phyloP scores from a whole-genome alignment of 1,284 basidiomycete genomes.

The Leccinum huronense region DNA sequence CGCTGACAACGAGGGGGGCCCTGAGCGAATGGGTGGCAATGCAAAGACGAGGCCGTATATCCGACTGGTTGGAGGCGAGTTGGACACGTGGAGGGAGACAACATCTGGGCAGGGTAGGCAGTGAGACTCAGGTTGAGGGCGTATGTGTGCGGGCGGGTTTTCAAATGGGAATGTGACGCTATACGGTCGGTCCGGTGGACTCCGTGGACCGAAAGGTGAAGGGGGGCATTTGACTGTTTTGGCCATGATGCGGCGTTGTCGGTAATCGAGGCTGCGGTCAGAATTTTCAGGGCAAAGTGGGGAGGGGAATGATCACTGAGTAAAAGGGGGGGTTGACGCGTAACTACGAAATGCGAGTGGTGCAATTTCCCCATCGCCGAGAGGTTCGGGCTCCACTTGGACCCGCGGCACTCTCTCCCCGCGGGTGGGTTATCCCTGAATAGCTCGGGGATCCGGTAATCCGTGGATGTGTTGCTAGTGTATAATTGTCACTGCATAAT shows the following conservation, averaged over 20 bases:
- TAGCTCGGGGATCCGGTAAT: not conserved
- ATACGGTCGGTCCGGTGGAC: not conserved
- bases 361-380: not conserved
- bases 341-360: not conserved
- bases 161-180: conserved; percentile 5
- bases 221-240: not conserved
- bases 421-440: not conserved
- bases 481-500: not conserved
- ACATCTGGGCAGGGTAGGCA: conserved; percentile 7
- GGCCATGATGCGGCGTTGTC: not conserved
- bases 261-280: conserved; percentile 4
- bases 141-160: conserved; percentile 3
- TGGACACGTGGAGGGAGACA: conserved; percentile 17
- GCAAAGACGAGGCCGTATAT: conserved; percentile 10
- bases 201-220: not conserved
- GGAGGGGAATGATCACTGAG: not conserved
- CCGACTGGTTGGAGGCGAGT: conserved; percentile 10
- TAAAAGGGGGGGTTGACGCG: not conserved
- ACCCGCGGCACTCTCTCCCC: not conserved
- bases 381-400: not conserved
- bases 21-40: conserved; percentile 11
- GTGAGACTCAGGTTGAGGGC: conserved; percentile 19
- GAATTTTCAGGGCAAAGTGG: not conserved
- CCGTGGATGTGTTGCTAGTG: not conserved
- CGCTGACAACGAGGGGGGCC: conserved; percentile 26